phyloP scores from a whole-genome alignment of 192 early-diverging fungal genomes.

The Linnemannia hyalina region DNA sequence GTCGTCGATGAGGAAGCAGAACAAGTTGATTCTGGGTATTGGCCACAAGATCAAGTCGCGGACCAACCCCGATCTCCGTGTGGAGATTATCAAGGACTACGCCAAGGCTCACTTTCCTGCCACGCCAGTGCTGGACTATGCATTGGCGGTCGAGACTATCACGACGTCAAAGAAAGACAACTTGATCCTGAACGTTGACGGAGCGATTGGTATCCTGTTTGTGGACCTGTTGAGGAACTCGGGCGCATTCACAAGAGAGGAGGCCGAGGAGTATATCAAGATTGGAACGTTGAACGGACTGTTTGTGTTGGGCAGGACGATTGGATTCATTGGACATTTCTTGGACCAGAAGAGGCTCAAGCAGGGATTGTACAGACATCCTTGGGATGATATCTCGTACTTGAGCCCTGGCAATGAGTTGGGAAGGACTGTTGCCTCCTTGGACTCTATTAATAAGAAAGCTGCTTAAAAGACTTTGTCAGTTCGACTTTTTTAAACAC shows the following conservation, averaged over 20 bases:
- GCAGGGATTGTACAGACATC: slow-evolving; percentile 98
- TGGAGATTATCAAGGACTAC: slow-evolving; percentile 95
- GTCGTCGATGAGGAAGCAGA: slow-evolving; percentile 91
- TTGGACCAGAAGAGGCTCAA: slow-evolving; percentile 98
- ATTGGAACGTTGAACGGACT: slow-evolving; percentile 97
- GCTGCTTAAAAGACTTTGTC: slow-evolving; percentile 19
- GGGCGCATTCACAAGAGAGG: slow-evolving; percentile 93
- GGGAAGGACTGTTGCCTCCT: slow-evolving; percentile 54
- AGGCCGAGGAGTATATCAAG: slow-evolving; percentile 95
- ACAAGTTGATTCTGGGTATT: slow-evolving; percentile 98
- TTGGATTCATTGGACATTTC: slow-evolving; percentile 98
- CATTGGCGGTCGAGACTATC: slow-evolving; percentile 92
- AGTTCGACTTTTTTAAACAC: neutral
- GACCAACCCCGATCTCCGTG: slow-evolving; percentile 98
- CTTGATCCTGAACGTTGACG: slow-evolving; percentile 95
- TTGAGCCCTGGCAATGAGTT: slow-evolving; percentile 69
- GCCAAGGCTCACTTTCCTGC: slow-evolving; percentile 89
- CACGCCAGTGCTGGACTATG: slow-evolving; percentile 93
- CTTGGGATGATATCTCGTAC: slow-evolving; percentile 98
- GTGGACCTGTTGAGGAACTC: slow-evolving; percentile 94
- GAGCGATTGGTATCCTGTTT: slow-evolving; percentile 94
- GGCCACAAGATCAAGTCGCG: slow-evolving; percentile 99
- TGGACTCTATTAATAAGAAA: slow-evolving; percentile 56
- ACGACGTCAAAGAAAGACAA: slow-evolving; percentile 99
- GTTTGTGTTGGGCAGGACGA: slow-evolving; percentile 94